Percentiles rank a stretch among this genome's conserved stretches.
Conservation (phyloP, 768 basidiomycete species). For the Tricholoma furcatifolium region DNA sequence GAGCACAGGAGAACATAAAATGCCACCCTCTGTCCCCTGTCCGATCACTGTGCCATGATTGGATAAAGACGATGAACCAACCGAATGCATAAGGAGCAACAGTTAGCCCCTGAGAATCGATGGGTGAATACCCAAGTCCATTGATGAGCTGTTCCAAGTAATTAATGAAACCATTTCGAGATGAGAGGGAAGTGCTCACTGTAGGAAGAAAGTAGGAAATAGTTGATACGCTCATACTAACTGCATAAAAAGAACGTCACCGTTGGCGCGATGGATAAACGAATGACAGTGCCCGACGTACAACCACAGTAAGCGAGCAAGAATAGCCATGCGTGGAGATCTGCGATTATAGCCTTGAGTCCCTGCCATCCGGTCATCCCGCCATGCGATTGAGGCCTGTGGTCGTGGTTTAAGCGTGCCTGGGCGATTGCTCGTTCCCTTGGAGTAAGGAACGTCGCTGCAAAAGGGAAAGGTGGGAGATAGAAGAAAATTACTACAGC, state of each 20-base stretch:
- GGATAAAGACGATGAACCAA: slow-evolving; percentile 54
- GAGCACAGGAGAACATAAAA: slow-evolving; percentile 43
- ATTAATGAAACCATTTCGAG: too few relatives aligned
- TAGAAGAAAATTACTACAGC: slow-evolving; percentile 45
- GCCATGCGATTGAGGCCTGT: slow-evolving; percentile 56
- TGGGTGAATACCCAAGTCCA: slow-evolving; percentile 52
- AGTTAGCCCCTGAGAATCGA: slow-evolving; percentile 57
- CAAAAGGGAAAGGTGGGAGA: slow-evolving; percentile 56
- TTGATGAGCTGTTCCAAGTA: slow-evolving; percentile 48
- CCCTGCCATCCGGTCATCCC: slow-evolving; percentile 58
- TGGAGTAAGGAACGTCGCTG: slow-evolving; percentile 48
- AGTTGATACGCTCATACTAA: slow-evolving; percentile 57
- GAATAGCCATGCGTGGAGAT: slow-evolving; percentile 52
- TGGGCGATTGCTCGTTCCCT: slow-evolving; percentile 56
- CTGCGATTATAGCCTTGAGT: slow-evolving; percentile 47
- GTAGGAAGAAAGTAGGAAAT: slow-evolving; percentile 57
- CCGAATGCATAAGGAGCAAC: slow-evolving; percentile 59
- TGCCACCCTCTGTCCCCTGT: slow-evolving; percentile 49
- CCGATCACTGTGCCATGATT: slow-evolving; percentile 54
- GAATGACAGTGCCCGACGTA: slow-evolving; percentile 22
- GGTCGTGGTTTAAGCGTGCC: slow-evolving; percentile 55
- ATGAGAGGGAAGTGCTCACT: slow-evolving; percentile 23
- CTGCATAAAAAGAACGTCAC: slow-evolving; percentile 21
- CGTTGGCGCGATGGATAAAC: not conserved
- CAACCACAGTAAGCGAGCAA: slow-evolving; percentile 53